Conservation (phyloP, 2,329 filamentous ascomycete genomes). For the Cadophora malorum region DNA sequence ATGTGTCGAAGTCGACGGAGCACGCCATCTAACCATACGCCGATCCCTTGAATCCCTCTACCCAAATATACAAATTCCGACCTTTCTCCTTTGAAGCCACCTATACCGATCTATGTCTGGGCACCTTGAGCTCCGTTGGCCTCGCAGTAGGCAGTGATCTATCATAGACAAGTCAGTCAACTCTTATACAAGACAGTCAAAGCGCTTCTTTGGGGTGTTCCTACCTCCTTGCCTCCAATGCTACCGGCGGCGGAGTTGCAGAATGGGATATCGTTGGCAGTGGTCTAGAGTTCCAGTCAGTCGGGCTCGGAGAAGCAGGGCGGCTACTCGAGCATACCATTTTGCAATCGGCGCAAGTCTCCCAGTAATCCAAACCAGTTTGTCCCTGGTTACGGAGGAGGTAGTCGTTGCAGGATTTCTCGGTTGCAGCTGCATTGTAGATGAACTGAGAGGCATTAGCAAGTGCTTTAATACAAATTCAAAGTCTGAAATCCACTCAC, state of each 20-base stretch:
- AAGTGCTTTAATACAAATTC: not conserved
- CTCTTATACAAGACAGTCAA: not conserved
- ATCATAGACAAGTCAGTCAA: not conserved
- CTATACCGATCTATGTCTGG: not conserved
- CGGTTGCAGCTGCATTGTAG: conserved; percentile 32
- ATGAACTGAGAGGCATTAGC: conserved; percentile 19
- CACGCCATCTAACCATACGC: conserved; percentile 8
- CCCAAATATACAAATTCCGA: not conserved
- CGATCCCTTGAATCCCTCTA: conserved; percentile 2
- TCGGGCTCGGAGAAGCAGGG: not conserved
- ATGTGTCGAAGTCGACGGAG: not conserved
- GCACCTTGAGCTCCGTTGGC: conserved; percentile 23
- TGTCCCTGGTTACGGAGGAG: conserved; percentile 26
- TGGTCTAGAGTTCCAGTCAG: not conserved
- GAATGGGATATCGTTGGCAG: conserved; percentile 15
- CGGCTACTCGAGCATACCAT: conserved; percentile 19
- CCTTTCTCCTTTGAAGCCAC: not conserved
- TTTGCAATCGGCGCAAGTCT: conserved; percentile 33
- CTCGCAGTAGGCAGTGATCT: conserved; percentile 31
- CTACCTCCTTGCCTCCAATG: conserved; percentile 30
- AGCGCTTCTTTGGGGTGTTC: not conserved
- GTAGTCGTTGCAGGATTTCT: conserved; percentile 29
- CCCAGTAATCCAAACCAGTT: conserved; percentile 22
- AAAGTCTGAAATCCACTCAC: conserved; percentile 16
- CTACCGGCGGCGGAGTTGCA: conserved; percentile 26